A percentile compares a stretch with the other conserved stretches of the same genome.
Evolutionary conservation across 768 basidiomycete genomes (phyloP).

Genomic region (Trametes punicea): DNA sequence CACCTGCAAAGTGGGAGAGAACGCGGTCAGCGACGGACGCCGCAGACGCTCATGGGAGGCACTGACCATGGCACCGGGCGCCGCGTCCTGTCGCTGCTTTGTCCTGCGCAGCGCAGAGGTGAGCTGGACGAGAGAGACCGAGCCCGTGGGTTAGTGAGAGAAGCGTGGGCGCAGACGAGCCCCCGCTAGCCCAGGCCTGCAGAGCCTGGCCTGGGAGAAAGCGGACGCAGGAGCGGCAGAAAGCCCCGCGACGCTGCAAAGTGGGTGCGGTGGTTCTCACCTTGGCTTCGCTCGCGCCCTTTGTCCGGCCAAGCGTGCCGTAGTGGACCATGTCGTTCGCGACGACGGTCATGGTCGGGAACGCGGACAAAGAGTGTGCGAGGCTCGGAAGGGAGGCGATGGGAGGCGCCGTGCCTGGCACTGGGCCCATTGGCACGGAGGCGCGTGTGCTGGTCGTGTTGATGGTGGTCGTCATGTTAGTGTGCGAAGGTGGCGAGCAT

Average conservation of each 20-base stretch:
- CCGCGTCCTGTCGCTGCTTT: slow-evolving; percentile 23
- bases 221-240: not conserved
- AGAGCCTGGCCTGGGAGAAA: not conserved
- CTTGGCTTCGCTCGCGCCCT: slow-evolving; percentile 29
- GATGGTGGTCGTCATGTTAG: not conserved
- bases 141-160: not conserved
- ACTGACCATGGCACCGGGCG: slow-evolving; percentile 17
- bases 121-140: slow-evolving; percentile 16
- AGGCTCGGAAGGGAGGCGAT: slow-evolving; percentile 30
- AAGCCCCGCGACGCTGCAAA: not conserved
- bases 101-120: slow-evolving; percentile 26
- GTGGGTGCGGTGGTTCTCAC: slow-evolving; percentile 13
- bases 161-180: not conserved
- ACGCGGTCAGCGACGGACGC: slow-evolving; percentile 1
- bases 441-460: not conserved
- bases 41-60: not conserved
- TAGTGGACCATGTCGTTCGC: slow-evolving; percentile 31
- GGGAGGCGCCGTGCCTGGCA: slow-evolving; percentile 7
- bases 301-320: slow-evolving; percentile 24
- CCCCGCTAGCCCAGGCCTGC: not conserved
- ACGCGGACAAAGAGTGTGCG: slow-evolving; percentile 29
- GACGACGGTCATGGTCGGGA: slow-evolving; percentile 30
- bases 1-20: not conserved
- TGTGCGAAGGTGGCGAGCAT: slow-evolving; percentile 4
- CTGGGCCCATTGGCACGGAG: not conserved